These are phyloP conservation scores for Trichoderma sp. DNA, from an alignment of 2,329 filamentous ascomycete genomes.

Conservation along the genomic window DNA sequence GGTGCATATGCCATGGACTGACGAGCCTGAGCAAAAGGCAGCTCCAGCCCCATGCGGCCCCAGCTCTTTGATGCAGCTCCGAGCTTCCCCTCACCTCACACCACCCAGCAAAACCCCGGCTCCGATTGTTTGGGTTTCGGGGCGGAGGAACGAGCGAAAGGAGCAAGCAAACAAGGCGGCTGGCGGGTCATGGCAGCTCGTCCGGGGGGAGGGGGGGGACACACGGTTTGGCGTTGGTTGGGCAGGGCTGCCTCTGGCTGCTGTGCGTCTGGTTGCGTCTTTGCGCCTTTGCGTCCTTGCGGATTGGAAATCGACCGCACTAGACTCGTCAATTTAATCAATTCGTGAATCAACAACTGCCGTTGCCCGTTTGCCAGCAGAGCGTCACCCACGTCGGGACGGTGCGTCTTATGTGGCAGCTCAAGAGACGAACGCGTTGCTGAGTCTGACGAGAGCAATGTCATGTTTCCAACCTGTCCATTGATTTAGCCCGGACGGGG, in stretches of 20 bases:
- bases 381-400: background rate
- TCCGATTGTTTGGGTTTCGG: slow-evolving; percentile 2
- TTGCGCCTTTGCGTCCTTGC: no score
- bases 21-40: background rate
- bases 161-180: background rate
- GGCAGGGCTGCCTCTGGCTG: background rate
- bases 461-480: background rate
- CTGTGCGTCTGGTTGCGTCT: background rate
- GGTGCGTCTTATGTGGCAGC: slow-evolving; percentile 8
- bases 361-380: background rate
- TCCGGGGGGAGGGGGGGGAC: background rate
- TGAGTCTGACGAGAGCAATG: slow-evolving; percentile 13
- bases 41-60: background rate
- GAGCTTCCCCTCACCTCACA: background rate
- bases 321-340: background rate
- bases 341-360: background rate
- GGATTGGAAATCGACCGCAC: background rate
- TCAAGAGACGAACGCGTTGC: slow-evolving; percentile 10
- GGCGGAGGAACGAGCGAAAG: background rate
- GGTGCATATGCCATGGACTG: background rate
- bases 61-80: background rate
- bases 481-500: background rate
- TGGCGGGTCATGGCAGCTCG: slow-evolving; percentile 5
- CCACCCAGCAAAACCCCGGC: background rate
- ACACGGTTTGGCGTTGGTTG: background rate